phyloP scores from a whole-genome alignment of 805 yeast genomes.

The Myxozyma mucilagina region DNA sequence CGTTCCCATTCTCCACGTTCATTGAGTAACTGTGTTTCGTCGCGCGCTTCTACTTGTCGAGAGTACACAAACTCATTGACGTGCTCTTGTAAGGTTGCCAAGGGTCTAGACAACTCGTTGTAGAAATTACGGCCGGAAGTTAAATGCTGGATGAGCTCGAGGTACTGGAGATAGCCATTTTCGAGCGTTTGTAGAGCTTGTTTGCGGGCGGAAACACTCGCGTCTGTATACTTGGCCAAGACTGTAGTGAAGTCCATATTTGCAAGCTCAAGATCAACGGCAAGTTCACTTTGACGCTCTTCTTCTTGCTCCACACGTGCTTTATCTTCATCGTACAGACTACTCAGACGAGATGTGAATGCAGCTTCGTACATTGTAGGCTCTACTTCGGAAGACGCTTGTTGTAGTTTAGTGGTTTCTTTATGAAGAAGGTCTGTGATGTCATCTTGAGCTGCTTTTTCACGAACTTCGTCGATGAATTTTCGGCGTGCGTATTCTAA shows the following conservation, averaged over 20 bases:
- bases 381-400: constrained; percentile 26
- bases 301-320: constrained; percentile 48
- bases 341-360: constrained; percentile 39
- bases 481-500: constrained; percentile 34
- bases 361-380: constrained; percentile 35
- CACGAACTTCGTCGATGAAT: constrained; percentile 30
- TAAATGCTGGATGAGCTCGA: constrained; percentile 60
- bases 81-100: constrained; percentile 48
- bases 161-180: constrained; percentile 50
- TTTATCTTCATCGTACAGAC: constrained; percentile 52
- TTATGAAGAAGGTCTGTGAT: constrained; percentile 12
- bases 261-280: constrained; percentile 42
- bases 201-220: constrained; percentile 46
- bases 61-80: constrained; percentile 54
- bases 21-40: constrained; percentile 43
- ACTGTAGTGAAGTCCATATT: constrained; percentile 33
- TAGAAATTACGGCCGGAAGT: constrained; percentile 73
- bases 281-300: constrained; percentile 44
- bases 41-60: constrained; percentile 56
- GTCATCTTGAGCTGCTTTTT: constrained; percentile 24
- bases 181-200: constrained; percentile 55
- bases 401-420: constrained; percentile 28
- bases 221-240: constrained; percentile 22
- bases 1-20: too few species aligned
- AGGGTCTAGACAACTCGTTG: constrained; percentile 54